Base-by-base conservation (phyloP, 2,329 filamentous ascomycete genomes). In the Rhynchosporium graminicola region DNA sequence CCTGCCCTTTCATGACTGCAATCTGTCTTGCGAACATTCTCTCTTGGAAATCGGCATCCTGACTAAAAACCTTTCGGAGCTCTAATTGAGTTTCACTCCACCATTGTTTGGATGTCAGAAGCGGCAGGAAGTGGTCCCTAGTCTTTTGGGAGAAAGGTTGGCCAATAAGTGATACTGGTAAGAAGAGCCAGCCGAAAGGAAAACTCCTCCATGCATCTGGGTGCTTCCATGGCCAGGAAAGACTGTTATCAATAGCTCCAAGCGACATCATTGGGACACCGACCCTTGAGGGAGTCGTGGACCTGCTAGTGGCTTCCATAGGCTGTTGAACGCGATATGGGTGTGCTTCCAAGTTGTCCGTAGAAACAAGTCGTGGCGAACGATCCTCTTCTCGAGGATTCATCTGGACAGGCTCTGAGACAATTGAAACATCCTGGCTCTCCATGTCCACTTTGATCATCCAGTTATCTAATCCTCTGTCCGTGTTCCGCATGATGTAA, bases 21-120 rank as follows among this genome's bases (percentile, higher is more conserved):
- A 99, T 96, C 74, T 99, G 95, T 68, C 91, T 87, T n/a, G 92
- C 92, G 77, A 97, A 99, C 95, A 99, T 99, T 77, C 91, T 89
- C 78, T 99, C 95, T 75, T 98, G 92, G 76, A 99, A 99, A 77
- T 99, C 95, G 2, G 89, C 87, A 75, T 99, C 95, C 74, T 96
- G 86, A 68, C 91, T 88, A 75, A 99, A 99, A 51, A 97, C 88
- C 65, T 87, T 85, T 59, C 95, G 90, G 45, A 99, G 80, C 28
- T 92, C 90, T 63, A 91, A 80, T 71, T 96, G 92, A 3, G 95
- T 99, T 70, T 97, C 92, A 67, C 88, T 91, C 95, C 95, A 99
- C 95, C 95, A 99, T 58, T 90, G 85, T 31, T 93, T 96, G 1
- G 93, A 98, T 0, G 95, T 98, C 40, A 99, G 82, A 4, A 99